Percentiles rank a stretch among this genome's conserved stretches.
phyloP scores from a whole-genome alignment of 2,329 filamentous ascomycete genomes.

The Lizonia empirigonia region DNA sequence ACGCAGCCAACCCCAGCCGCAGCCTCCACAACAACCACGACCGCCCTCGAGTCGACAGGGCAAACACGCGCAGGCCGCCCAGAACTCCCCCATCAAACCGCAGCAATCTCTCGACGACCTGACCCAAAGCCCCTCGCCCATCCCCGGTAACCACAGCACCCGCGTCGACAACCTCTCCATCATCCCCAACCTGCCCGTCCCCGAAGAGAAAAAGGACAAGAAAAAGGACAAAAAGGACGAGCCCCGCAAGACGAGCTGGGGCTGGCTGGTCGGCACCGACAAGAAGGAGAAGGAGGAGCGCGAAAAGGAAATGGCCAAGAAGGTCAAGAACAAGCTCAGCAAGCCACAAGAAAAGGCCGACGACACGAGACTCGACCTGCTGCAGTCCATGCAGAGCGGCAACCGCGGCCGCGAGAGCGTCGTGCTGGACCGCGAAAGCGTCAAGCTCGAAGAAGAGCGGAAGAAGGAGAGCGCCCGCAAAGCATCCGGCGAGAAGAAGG shows the following conservation, averaged over 20 bases:
- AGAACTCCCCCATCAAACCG: conserved; percentile 47
- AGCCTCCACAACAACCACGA: conserved; percentile 28
- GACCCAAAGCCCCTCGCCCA: conserved; percentile 66
- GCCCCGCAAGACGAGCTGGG: conserved; percentile 79
- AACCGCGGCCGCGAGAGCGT: conserved; percentile 75
- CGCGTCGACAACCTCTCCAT: conserved; percentile 80
- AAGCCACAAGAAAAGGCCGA: conserved; percentile 65
- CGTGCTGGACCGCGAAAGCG: conserved; percentile 76
- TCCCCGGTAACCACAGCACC: conserved; percentile 68
- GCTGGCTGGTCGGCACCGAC: conserved; percentile 70
- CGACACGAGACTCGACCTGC: conserved; percentile 79
- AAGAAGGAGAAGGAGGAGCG: conserved; percentile 54
- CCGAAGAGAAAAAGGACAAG: conserved; percentile 76
- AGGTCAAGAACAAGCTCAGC: conserved; percentile 67
- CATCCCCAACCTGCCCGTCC: conserved; percentile 71
- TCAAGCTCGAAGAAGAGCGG: conserved; percentile 78
- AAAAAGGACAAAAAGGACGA: conserved; percentile 78
- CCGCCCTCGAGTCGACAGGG: conserved; percentile 32
- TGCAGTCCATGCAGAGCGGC: conserved; percentile 81
- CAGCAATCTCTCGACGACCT: conserved; percentile 67
- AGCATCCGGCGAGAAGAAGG: conserved; percentile 75
- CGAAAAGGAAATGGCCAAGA: conserved; percentile 49
- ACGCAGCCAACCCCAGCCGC: conserved; percentile 25
- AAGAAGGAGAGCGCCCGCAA: conserved; percentile 81
- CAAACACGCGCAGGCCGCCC: conserved; percentile 39